These are phyloP conservation scores for Starmera amethionina DNA, from an alignment of 805 yeast species.

Conservation along the genomic window DNA sequence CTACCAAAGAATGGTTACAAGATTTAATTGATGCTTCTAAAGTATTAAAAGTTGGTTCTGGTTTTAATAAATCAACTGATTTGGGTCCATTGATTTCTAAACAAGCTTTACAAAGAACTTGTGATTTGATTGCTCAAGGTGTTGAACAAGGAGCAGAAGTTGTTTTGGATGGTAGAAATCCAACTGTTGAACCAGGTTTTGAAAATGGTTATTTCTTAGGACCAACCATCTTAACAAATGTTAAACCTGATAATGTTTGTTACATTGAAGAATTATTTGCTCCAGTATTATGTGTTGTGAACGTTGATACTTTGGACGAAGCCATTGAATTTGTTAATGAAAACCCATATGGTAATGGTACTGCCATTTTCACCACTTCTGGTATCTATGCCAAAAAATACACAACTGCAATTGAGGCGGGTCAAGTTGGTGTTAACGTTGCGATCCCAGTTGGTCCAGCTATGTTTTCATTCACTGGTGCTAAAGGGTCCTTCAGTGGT, in stretches of 20 bases:
- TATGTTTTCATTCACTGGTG: conserved; percentile 73
- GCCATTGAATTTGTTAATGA: conserved; percentile 56
- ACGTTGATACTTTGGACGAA: conserved; percentile 59
- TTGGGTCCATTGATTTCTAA: conserved; percentile 66
- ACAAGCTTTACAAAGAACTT: conserved; percentile 40
- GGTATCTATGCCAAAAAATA: conserved; percentile 66
- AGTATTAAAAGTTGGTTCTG: conserved; percentile 49
- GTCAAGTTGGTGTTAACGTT: conserved; percentile 71
- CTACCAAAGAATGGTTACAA: conserved; percentile 48
- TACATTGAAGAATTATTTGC: conserved; percentile 71
- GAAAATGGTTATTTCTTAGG: conserved; percentile 62
- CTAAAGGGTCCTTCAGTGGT: conserved; percentile 66
- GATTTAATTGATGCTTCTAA: conserved; percentile 52
- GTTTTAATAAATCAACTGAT: conserved; percentile 51
- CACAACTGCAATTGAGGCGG: conserved; percentile 58
- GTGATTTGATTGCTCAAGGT: conserved; percentile 42
- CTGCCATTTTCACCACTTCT: conserved; percentile 56
- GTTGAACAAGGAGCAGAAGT: conserved; percentile 49
- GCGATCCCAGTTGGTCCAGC: conserved; percentile 79
- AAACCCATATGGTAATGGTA: conserved; percentile 63
- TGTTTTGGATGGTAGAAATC: conserved; percentile 54
- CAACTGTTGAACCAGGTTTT: conserved; percentile 31
- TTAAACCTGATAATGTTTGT: conserved; percentile 54
- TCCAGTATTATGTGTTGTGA: conserved; percentile 56
- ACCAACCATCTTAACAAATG: conserved; percentile 56